These are phyloP conservation scores for Claviceps paspali DNA, from an alignment of 2,329 filamentous ascomycete species.

Conservation along the genomic window DNA sequence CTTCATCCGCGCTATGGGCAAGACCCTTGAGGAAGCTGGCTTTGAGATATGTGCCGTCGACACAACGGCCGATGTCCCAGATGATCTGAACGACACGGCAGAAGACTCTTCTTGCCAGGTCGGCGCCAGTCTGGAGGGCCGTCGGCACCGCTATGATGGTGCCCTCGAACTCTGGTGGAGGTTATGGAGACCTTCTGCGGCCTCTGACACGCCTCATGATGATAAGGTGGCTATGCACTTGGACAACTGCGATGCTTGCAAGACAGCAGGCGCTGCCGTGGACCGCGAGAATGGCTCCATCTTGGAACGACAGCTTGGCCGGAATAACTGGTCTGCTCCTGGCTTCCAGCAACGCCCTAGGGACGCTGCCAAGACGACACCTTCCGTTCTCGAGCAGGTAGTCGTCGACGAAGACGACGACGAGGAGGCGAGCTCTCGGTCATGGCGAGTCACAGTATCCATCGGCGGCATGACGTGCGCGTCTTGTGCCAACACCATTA, in stretches of 20 bases:
- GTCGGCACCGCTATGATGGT: constrained; percentile 8
- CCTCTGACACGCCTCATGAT: constrained; percentile 10
- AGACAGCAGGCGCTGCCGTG: constrained; percentile 8
- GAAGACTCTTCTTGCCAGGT: constrained; percentile 7
- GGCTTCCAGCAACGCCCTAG: constrained; percentile 5
- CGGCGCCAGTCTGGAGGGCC: constrained; percentile 11
- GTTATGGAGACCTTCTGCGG: constrained; percentile 14
- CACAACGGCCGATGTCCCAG: constrained; percentile 18
- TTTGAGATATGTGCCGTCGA: constrained; percentile 41
- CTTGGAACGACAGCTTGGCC: constrained; percentile 3
- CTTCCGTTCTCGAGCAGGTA: constrained; percentile 12
- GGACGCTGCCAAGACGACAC: constrained; percentile 1
- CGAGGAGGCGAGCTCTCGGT: constrained; percentile 4
- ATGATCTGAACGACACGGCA: constrained; percentile 13
- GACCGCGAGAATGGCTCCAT: constrained; percentile 4
- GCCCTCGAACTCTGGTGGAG: constrained; percentile 18
- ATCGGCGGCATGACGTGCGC: constrained; percentile 63
- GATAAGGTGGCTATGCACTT: constrained; percentile 18
- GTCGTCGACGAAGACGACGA: constrained; percentile 8
- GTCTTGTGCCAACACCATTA: constrained; percentile 50
- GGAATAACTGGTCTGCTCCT: constrained; percentile 3
- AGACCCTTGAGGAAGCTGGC: constrained; percentile 37
- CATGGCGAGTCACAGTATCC: constrained; percentile 38
- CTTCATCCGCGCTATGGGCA: constrained; percentile 26
- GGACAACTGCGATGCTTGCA: constrained; percentile 23